Evolutionary conservation across 2,329 filamentous ascomycete species (phyloP), one percentile per base, ranked within the genome.

Genomic region (Fusarium anguioides): DNA sequence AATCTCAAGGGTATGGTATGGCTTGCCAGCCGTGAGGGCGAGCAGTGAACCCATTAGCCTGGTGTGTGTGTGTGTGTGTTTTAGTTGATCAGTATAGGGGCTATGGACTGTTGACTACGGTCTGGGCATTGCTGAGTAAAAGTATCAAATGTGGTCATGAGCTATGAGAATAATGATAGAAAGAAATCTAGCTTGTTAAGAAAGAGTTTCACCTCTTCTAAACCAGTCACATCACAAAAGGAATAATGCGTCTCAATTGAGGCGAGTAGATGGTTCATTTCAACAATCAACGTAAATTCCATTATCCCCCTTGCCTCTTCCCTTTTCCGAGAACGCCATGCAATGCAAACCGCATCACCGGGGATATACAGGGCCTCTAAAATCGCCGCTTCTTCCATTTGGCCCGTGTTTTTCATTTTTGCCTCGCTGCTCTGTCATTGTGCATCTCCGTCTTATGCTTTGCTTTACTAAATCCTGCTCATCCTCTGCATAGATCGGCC

Each of bases 1-100:
- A 78, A 79, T 35, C 73, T 88, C 42, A 87, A 86, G 75, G 85
- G 86, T 0, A 81, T 78, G 67, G 81, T 86, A 1, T 87, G 85
- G 82, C 77, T 87, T 54, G 81, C 80, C 18, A 81, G 81, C 4
- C 75, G 79, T 36, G 79, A 78, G 31, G 75, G 69, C 8, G 74
- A 76, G 56, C 58, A 72, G 40, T 75, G 72, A 62, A 41, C 62
- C 37, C 36, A 24, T 33, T 23, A 29, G 33, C 8, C 12, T 36
- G 20, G 23, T 11, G 35, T 37, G 26, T n/a, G 8, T n/a, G 31
- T 14, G 24, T 23, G 23, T 11, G 35, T 37, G 26, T n/a, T 17
- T n/a, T 15, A 17, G 24, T 23, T 37, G 14, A 23, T 9, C n/a
- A 51, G 23, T 27, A 17, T 15, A 49, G 23, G 36, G n/a, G 29